Evolutionary conservation across 2,329 filamentous ascomycete genomes (phyloP).

Genomic region (Hypoxylon sp.): DNA sequence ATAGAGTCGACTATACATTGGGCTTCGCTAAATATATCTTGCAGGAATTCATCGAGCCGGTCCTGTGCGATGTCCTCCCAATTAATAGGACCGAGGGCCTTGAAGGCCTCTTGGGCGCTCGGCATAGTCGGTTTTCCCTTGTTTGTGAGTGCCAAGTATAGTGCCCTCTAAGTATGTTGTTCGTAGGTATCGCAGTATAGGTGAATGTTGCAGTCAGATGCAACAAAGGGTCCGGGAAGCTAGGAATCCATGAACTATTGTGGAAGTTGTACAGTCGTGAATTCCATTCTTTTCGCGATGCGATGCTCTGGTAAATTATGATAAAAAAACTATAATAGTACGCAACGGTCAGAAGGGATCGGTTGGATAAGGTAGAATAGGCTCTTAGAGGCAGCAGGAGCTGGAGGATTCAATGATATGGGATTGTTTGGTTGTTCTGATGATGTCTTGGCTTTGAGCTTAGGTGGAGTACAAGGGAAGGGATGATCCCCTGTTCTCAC

Average conservation of each 20-base stretch:
- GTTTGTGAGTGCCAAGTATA: not conserved
- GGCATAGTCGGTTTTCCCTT: slow-evolving; percentile 36
- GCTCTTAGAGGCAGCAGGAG: slow-evolving; percentile 1
- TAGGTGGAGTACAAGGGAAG: not conserved
- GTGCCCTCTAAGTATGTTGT: not conserved
- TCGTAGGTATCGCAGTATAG: slow-evolving; percentile 15
- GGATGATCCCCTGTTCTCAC: not conserved
- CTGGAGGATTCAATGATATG: not conserved
- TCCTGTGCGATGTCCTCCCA: slow-evolving; percentile 60
- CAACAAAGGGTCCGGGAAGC: not conserved
- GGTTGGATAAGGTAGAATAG: not conserved
- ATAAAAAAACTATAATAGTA: not conserved
- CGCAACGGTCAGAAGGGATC: not conserved
- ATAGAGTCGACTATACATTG: slow-evolving; percentile 83
- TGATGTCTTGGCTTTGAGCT: not conserved
- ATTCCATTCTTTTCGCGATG: slow-evolving; percentile 23
- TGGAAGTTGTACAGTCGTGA: slow-evolving; percentile 3
- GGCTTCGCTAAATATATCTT: slow-evolving; percentile 72
- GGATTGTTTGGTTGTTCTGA: not conserved
- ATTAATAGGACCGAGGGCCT: slow-evolving; percentile 64
- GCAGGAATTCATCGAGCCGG: slow-evolving; percentile 66
- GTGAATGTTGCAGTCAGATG: slow-evolving; percentile 1
- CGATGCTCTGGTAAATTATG: slow-evolving; percentile 3
- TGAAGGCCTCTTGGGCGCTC: slow-evolving; percentile 62
- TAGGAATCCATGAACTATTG: slow-evolving; percentile 12